A percentile compares a stretch with the other conserved stretches of the same genome.
Conservation (phyloP, 495 filamentous ascomycete species). For the Penicillium ochrochloron region DNA sequence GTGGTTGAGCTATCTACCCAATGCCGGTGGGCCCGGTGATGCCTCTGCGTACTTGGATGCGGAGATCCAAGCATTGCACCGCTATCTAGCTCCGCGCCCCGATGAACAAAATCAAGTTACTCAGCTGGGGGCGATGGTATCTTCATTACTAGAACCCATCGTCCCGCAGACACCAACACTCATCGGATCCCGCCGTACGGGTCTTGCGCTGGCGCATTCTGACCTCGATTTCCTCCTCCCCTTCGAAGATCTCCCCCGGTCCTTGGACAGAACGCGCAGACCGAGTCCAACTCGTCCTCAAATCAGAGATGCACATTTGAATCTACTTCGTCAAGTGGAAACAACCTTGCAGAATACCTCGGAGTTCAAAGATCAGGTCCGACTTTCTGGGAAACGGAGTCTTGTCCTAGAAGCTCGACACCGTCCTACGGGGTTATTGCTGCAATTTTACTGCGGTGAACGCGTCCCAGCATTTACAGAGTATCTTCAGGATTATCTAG, state of each 20-base stretch:
- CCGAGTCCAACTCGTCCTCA: conserved; percentile 41
- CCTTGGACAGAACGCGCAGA: conserved; percentile 27
- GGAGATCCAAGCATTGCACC: conserved; percentile 53
- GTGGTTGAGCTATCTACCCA: conserved; percentile 36
- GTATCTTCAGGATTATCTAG: conserved; percentile 50
- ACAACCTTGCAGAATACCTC: conserved; percentile 23
- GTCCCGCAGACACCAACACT: conserved; percentile 40
- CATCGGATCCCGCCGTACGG: conserved; percentile 58
- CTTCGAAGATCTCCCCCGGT: conserved; percentile 30
- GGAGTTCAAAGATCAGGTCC: conserved; percentile 20
- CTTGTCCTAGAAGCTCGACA: conserved; percentile 42
- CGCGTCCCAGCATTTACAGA: conserved; percentile 38
- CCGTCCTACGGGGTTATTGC: conserved; percentile 46
- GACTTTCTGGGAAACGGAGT: conserved; percentile 23
- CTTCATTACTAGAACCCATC: conserved; percentile 21
- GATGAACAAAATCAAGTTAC: conserved; percentile 38
- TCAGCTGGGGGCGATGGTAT: conserved; percentile 35
- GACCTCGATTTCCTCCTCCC: conserved; percentile 52
- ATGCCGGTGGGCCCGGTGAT: conserved; percentile 15
- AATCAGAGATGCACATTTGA: conserved; percentile 28
- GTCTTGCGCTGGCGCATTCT: conserved; percentile 55
- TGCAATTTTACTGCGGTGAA: conserved; percentile 52
- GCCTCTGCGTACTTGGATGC: conserved; percentile 38
- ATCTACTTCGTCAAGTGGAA: conserved; percentile 31
- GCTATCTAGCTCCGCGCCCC: conserved; percentile 44